Percentiles rank a stretch among this genome's conserved stretches.
phyloP scores from a whole-genome alignment of 1,284 basidiomycete genomes.

The Spongiforma sp. region DNA sequence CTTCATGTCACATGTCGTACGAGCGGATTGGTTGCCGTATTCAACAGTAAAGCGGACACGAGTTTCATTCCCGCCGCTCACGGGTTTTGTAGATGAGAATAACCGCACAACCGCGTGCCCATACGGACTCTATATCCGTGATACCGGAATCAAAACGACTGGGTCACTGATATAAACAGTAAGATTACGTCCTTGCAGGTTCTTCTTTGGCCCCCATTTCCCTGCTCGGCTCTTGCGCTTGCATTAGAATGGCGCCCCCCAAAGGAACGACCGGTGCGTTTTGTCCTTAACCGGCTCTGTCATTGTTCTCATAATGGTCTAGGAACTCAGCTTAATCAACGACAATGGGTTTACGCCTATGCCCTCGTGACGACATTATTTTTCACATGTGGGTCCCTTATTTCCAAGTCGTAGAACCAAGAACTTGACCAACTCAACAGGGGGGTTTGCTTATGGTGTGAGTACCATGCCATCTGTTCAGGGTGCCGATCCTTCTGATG shows the following conservation, averaged over 20 bases:
- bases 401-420: not conserved
- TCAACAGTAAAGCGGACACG: not conserved
- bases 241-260: slow-evolving; percentile 34
- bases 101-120: no score
- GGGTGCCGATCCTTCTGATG: not conserved
- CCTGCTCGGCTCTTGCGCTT: not conserved
- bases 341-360: slow-evolving; percentile 64
- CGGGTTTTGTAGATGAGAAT: not conserved
- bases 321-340: slow-evolving; percentile 54
- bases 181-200: slow-evolving; percentile 1
- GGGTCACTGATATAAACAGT: slow-evolving; percentile 25
- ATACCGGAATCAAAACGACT: slow-evolving; percentile 5
- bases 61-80: not conserved
- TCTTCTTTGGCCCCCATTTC: slow-evolving; percentile 11
- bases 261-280: slow-evolving; percentile 44
- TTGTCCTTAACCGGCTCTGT: not conserved
- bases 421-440: slow-evolving; percentile 28
- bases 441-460: slow-evolving; percentile 79
- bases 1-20: slow-evolving; percentile 1
- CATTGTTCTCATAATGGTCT: not conserved
- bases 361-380: slow-evolving; percentile 79
- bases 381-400: slow-evolving; percentile 69
- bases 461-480: slow-evolving; percentile 20
- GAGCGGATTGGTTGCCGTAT: not conserved
- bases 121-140: slow-evolving; percentile 10